phyloP scores from a whole-genome alignment of 2,329 filamentous ascomycete genomes.

The Didymella keratinophila region DNA sequence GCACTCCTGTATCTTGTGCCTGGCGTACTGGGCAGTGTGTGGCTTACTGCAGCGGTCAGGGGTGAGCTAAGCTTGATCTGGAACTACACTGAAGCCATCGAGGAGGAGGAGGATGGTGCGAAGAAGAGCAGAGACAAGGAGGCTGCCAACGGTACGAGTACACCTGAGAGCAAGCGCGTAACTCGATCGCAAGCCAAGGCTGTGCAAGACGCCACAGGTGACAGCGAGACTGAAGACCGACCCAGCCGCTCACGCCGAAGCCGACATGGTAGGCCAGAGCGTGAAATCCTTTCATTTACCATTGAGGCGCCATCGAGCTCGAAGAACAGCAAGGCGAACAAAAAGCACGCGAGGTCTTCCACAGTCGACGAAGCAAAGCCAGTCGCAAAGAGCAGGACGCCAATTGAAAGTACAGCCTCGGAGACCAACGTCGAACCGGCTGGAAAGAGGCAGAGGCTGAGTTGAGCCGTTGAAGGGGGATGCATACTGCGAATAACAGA shows the following conservation, averaged over 20 bases:
- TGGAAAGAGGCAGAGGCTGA: slow-evolving; percentile 17
- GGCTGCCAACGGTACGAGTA: slow-evolving; percentile 2
- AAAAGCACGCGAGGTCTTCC: slow-evolving; percentile 14
- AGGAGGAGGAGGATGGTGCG: slow-evolving; percentile 41
- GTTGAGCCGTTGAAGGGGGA: not conserved
- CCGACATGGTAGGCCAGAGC: slow-evolving; percentile 29
- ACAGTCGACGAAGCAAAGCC: not conserved
- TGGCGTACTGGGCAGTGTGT: slow-evolving; percentile 76
- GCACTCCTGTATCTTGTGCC: slow-evolving; percentile 93
- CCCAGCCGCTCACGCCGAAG: slow-evolving; percentile 19
- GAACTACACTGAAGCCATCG: slow-evolving; percentile 75
- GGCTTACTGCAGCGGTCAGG: slow-evolving; percentile 73
- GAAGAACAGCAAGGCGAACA: slow-evolving; percentile 22
- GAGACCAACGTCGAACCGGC: slow-evolving; percentile 3
- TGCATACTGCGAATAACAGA: not conserved
- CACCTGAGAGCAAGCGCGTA: slow-evolving; percentile 16
- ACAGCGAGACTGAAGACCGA: slow-evolving; percentile 23
- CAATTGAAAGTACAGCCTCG: not conserved
- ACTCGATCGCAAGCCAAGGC: slow-evolving; percentile 26
- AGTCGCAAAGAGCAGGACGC: not conserved
- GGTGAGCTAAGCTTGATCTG: slow-evolving; percentile 81
- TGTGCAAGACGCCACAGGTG: not conserved
- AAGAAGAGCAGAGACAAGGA: slow-evolving; percentile 21
- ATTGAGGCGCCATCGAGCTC: slow-evolving; percentile 44
- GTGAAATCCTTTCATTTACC: slow-evolving; percentile 48